A percentile compares a stretch with the other conserved stretches of the same genome.
Conservation (phyloP, 495 filamentous ascomycete species). For the Aspergillus panamensis region DNA sequence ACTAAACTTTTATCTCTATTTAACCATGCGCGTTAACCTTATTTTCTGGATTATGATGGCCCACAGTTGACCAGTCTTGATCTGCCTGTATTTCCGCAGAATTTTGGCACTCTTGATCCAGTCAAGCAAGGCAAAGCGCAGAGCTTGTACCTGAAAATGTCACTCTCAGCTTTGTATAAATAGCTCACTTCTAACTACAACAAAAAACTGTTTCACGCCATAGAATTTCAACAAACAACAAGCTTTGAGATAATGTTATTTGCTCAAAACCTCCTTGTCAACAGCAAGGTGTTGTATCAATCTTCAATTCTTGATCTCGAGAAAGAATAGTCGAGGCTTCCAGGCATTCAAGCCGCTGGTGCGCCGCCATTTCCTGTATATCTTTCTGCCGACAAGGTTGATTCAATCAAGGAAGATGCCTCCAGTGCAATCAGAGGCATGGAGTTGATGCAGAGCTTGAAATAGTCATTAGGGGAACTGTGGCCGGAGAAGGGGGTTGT, state of each 20-base stretch:
- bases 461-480: slow-evolving; percentile 18
- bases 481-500: slow-evolving; percentile 25
- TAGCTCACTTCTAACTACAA: slow-evolving; percentile 15
- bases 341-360: slow-evolving; percentile 24
- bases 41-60: slow-evolving; percentile 31
- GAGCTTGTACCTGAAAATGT: slow-evolving; percentile 23
- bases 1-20: slow-evolving; percentile 28
- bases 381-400: slow-evolving; percentile 18
- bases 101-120: slow-evolving; percentile 21
- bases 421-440: slow-evolving; percentile 22
- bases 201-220: slow-evolving; percentile 20
- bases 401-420: slow-evolving; percentile 21
- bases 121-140: slow-evolving; percentile 21
- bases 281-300: slow-evolving; percentile 25
- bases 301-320: slow-evolving; percentile 18
- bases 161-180: slow-evolving; percentile 20
- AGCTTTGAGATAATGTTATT: slow-evolving; percentile 23
- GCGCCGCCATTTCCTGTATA: slow-evolving; percentile 20
- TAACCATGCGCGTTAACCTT: slow-evolving; percentile 25
- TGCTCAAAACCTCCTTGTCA: slow-evolving; percentile 22
- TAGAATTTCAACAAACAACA: slow-evolving; percentile 23
- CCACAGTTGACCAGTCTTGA: slow-evolving; percentile 13
- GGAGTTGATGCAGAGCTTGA: slow-evolving; percentile 24
- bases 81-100: slow-evolving; percentile 20
- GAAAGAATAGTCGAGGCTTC: slow-evolving; percentile 23